Conservation (phyloP, 192 early-diverging fungal genomes). For the Rhizophagus clarus region DNA sequence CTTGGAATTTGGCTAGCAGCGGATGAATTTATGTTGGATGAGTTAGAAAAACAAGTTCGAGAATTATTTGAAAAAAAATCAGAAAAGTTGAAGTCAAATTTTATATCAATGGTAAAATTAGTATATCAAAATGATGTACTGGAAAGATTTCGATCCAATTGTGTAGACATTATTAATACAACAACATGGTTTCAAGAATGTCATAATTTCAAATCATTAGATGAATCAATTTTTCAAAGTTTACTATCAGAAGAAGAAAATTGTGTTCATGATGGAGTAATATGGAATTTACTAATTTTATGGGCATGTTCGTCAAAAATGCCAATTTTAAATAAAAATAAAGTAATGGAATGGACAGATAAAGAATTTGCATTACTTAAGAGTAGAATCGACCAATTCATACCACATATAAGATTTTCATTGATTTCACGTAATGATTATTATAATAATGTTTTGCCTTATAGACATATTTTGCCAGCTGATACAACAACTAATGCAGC, state of each 20-base stretch:
- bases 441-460: constrained; percentile 17
- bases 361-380: constrained; percentile 6
- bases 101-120: constrained; percentile 10
- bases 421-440: constrained; percentile 25
- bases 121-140: constrained; percentile 14
- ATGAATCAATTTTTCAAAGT: constrained; percentile 13
- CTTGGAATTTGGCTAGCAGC: constrained; percentile 7
- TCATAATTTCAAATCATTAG: not conserved
- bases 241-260: constrained; percentile 8
- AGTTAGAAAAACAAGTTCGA: constrained; percentile 7
- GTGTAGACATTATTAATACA: constrained; percentile 17
- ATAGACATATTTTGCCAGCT: not conserved
- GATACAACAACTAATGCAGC: constrained; percentile 2
- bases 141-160: constrained; percentile 10
- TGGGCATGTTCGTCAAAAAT: constrained; percentile 8
- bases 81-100: not conserved
- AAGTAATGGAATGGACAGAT: not conserved
- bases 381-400: not conserved
- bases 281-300: constrained; percentile 17
- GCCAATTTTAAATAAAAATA: not conserved
- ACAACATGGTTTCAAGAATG: constrained; percentile 14
- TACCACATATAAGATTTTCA: constrained; percentile 10
- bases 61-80: constrained; percentile 23
- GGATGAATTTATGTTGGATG: constrained; percentile 25
- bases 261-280: constrained; percentile 1